Percentiles rank a stretch among this genome's conserved stretches.
Conservation (phyloP, 805 yeast species). For the Candida orba region DNA sequence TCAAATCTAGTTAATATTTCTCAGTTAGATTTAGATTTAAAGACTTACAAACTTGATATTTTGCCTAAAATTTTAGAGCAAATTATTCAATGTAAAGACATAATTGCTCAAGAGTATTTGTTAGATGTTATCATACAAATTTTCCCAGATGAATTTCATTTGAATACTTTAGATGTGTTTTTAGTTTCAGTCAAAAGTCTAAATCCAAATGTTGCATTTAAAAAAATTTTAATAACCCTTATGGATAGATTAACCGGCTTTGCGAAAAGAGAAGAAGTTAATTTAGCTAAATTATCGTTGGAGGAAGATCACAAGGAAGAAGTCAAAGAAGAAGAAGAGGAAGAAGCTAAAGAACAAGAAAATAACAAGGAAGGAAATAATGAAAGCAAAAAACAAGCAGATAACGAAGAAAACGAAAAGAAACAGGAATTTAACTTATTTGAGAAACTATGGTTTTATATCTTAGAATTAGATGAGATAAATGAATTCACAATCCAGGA, state of each 20-base stretch:
- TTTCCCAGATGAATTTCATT: slow-evolving; percentile 88
- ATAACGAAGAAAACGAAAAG: slow-evolving; percentile 1
- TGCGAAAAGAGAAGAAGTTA: slow-evolving; percentile 33
- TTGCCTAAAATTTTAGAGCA: slow-evolving; percentile 83
- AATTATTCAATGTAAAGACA: slow-evolving; percentile 85
- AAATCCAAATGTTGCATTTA: slow-evolving; percentile 62
- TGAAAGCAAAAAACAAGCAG: slow-evolving; percentile 4
- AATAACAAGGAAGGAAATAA: background rate
- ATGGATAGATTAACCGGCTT: slow-evolving; percentile 63
- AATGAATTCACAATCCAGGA: slow-evolving; percentile 65
- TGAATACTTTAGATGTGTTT: slow-evolving; percentile 61
- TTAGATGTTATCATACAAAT: slow-evolving; percentile 90
- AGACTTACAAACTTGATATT: slow-evolving; percentile 39
- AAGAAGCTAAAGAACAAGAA: too few species aligned
- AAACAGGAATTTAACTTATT: slow-evolving; percentile 36
- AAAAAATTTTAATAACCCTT: slow-evolving; percentile 59
- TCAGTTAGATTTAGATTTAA: slow-evolving; percentile 45
- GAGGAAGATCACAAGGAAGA: slow-evolving; percentile 8
- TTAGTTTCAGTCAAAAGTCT: slow-evolving; percentile 59
- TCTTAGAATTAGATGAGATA: slow-evolving; percentile 43
- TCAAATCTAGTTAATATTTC: slow-evolving; percentile 85
- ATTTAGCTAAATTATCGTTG: slow-evolving; percentile 15
- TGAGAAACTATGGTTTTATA: slow-evolving; percentile 58
- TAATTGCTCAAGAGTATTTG: slow-evolving; percentile 85
- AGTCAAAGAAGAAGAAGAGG: background rate